phyloP scores from a whole-genome alignment of 2,329 filamentous ascomycete species.

The Colletotrichum tropicicola region DNA sequence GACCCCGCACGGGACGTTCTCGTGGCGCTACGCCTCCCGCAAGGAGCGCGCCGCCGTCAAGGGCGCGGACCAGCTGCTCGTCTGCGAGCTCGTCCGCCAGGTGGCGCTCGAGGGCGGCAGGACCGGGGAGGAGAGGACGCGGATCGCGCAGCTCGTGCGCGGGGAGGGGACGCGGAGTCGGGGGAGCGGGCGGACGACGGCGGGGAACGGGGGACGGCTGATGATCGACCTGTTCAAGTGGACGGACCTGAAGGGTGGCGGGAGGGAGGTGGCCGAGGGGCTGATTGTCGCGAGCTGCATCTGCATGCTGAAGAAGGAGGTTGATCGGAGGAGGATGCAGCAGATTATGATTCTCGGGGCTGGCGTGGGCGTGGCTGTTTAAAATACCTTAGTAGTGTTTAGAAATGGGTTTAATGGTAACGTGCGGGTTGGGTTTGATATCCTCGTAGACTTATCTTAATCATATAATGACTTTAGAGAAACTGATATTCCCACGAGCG shows the following conservation, averaged over 20 bases:
- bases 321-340: slow-evolving; percentile 63
- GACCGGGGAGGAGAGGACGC: slow-evolving; percentile 31
- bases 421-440: too few relatives aligned
- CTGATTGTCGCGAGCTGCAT: slow-evolving; percentile 65
- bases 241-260: slow-evolving; percentile 42
- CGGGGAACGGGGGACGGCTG: slow-evolving; percentile 61
- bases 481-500: too few relatives aligned
- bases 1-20: slow-evolving; percentile 58
- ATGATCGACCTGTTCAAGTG: slow-evolving; percentile 51
- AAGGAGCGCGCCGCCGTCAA: slow-evolving; percentile 52
- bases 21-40: slow-evolving; percentile 64
- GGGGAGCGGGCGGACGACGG: slow-evolving; percentile 46
- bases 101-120: slow-evolving; percentile 36
- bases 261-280: slow-evolving; percentile 52
- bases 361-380: slow-evolving; percentile 33
- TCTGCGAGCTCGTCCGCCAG: slow-evolving; percentile 58
- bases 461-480: too few relatives aligned
- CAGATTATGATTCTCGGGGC: slow-evolving; percentile 57
- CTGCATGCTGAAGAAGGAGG: slow-evolving; percentile 72
- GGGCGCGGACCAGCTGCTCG: slow-evolving; percentile 53
- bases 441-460: too few relatives aligned
- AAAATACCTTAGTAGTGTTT: neutral
- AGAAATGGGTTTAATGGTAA: too few relatives aligned
- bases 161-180: slow-evolving; percentile 47
- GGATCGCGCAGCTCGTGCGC: slow-evolving; percentile 54